phyloP scores from a whole-genome alignment of 163 green algal species.

The Coccomyxa subellipsoidea region DNA sequence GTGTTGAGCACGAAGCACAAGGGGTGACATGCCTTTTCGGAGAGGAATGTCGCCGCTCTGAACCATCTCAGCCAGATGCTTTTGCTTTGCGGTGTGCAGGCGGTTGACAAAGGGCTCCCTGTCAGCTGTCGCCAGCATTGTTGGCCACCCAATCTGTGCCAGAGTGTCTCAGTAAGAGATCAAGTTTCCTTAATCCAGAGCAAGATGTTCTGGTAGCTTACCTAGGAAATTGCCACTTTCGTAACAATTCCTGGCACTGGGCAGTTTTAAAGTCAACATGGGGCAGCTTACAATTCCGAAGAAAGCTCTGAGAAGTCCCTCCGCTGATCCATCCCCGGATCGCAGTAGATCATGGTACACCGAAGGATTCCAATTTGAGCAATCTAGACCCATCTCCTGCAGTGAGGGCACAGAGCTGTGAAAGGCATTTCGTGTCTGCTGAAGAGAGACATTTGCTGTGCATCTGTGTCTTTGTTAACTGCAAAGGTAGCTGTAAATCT shows the following conservation, averaged over 20 bases:
- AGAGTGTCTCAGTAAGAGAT: neutral
- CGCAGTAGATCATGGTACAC: slow-evolving; percentile 59
- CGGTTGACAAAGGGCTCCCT: slow-evolving; percentile 41
- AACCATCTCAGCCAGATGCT: slow-evolving; percentile 38
- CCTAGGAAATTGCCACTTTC: no score
- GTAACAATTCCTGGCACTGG: no score
- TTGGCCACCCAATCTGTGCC: slow-evolving; percentile 44
- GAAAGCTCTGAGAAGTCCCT: slow-evolving; percentile 33
- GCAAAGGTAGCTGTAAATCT: neutral
- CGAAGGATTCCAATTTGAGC: slow-evolving; percentile 49
- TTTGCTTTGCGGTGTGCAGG: slow-evolving; percentile 33
- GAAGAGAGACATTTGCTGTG: neutral
- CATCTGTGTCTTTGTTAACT: neutral
- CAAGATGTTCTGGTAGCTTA: no score
- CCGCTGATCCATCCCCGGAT: slow-evolving; percentile 44
- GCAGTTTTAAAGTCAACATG: neutral
- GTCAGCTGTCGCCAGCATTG: slow-evolving; percentile 40
- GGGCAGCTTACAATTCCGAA: slow-evolving; percentile 30
- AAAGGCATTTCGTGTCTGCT: no score
- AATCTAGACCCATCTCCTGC: slow-evolving; percentile 61
- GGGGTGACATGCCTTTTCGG: slow-evolving; percentile 9
- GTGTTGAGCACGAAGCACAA: no score
- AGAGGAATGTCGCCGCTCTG: slow-evolving; percentile 32
- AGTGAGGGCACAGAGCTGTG: neutral
- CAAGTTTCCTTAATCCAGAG: no score